Evolutionary conservation across 2,329 filamentous ascomycete genomes (phyloP).

Genomic region (Pseudogymnoascus sp.): DNA sequence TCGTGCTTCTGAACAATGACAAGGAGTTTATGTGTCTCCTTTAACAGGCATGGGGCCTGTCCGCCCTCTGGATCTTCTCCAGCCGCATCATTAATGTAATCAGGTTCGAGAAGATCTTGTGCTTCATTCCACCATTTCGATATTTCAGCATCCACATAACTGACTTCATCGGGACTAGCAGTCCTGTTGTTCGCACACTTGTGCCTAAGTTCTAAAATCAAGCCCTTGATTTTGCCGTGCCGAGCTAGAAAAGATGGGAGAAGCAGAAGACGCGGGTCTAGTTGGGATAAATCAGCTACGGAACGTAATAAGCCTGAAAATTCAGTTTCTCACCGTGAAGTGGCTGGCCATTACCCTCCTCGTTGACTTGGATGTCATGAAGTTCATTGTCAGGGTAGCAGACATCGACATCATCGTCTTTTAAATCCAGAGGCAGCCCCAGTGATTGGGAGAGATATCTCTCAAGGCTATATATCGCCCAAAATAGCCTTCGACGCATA

Average conservation of each 20-base stretch:
- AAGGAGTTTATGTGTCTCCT: slow-evolving; percentile 35
- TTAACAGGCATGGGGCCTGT: slow-evolving; percentile 23
- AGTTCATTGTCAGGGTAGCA: slow-evolving; percentile 46
- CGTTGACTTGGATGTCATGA: slow-evolving; percentile 30
- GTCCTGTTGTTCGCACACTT: slow-evolving; percentile 44
- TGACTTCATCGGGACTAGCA: slow-evolving; percentile 38
- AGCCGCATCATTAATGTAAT: slow-evolving; percentile 21
- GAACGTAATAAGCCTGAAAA: background rate
- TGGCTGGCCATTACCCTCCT: slow-evolving; percentile 17
- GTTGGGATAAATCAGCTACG: slow-evolving; percentile 21
- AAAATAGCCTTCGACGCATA: slow-evolving; percentile 48
- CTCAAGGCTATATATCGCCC: slow-evolving; percentile 51
- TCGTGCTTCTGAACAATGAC: slow-evolving; percentile 44
- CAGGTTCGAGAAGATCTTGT: slow-evolving; percentile 41
- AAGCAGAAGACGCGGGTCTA: slow-evolving; percentile 30
- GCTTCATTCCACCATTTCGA: slow-evolving; percentile 49
- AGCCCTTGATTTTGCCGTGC: slow-evolving; percentile 43
- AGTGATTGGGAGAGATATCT: slow-evolving; percentile 51
- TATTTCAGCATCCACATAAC: slow-evolving; percentile 43
- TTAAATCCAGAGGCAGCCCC: slow-evolving; percentile 48
- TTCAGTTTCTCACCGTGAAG: slow-evolving; percentile 18
- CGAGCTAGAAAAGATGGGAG: slow-evolving; percentile 35
- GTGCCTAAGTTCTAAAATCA: slow-evolving; percentile 48
- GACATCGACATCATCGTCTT: slow-evolving; percentile 53
- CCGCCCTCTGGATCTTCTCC: slow-evolving; percentile 15